Evolutionary conservation across 768 basidiomycete species (phyloP).

Genomic region (Panaeolus cyanescens): DNA sequence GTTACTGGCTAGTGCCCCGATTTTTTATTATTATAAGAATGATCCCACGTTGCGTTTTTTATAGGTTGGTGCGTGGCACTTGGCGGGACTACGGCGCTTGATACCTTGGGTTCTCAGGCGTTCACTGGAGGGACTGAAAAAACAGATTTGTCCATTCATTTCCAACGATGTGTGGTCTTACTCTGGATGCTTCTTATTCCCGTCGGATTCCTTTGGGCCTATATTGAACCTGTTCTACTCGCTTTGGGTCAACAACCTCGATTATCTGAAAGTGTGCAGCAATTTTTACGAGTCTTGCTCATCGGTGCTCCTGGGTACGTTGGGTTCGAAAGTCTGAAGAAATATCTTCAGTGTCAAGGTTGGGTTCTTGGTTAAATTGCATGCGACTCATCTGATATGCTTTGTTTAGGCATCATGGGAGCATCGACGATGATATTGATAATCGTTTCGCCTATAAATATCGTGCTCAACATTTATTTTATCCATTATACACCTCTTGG

Average conservation of each 20-base stretch:
- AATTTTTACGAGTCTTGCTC: constrained; percentile 64
- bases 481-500: constrained; percentile 66
- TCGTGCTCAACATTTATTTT: constrained; percentile 58
- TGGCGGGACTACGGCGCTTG: constrained; percentile 77
- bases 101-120: constrained; percentile 77
- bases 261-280: constrained; percentile 63
- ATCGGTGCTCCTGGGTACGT: constrained; percentile 73
- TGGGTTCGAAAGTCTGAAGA: constrained; percentile 76
- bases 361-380: no score
- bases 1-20: constrained; percentile 67
- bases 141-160: constrained; percentile 70
- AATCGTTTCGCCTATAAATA: constrained; percentile 66
- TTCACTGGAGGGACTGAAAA: constrained; percentile 63
- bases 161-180: constrained; percentile 69
- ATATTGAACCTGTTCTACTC: constrained; percentile 62
- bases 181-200: constrained; percentile 69
- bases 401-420: constrained; percentile 65
- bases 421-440: constrained; percentile 67
- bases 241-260: constrained; percentile 59
- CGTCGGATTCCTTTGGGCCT: constrained; percentile 62
- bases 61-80: constrained; percentile 78
- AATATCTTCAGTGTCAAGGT: constrained; percentile 83
- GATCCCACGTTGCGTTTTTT: constrained; percentile 48
- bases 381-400: constrained; percentile 12
- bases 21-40: constrained; percentile 28